Percentiles rank a stretch among this genome's conserved stretches.
Conservation (phyloP, 106 monocot genomes). For the Acorus calamus region DNA sequence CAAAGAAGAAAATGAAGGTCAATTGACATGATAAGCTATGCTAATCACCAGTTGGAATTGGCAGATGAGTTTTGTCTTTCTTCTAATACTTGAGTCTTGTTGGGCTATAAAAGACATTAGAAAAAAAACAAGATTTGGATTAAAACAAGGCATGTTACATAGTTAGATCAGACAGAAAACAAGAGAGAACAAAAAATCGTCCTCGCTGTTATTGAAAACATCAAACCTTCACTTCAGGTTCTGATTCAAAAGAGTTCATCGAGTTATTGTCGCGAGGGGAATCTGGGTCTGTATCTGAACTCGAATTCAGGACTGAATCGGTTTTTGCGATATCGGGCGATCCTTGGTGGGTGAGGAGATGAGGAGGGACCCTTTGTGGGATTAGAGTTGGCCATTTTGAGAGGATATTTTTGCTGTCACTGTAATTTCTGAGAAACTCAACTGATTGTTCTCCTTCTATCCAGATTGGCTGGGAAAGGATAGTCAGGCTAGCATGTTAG, state of each 20-base stretch:
- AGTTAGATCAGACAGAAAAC: background rate
- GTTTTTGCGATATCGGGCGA: background rate
- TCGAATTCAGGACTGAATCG: constrained; percentile 1
- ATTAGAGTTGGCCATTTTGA: constrained; percentile 8
- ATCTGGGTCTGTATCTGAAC: constrained; percentile 3
- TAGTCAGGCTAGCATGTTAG: background rate
- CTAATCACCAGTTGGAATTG: constrained; percentile 9
- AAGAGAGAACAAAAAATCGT: too few relatives aligned
- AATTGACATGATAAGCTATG: background rate
- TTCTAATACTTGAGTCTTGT: constrained; percentile 2
- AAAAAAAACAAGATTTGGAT: constrained; percentile 14
- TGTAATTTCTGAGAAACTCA: constrained; percentile 7
- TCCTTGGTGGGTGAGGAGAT: constrained; percentile 12
- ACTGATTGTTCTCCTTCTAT: constrained; percentile 17
- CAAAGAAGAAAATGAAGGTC: constrained; percentile 2
- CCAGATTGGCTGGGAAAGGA: constrained; percentile 39
- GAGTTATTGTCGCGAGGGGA: constrained; percentile 7
- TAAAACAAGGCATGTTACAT: constrained; percentile 3
- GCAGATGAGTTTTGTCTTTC: constrained; percentile 6
- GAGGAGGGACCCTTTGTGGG: constrained; percentile 26
- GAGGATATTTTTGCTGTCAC: constrained; percentile 2
- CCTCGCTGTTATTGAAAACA: background rate
- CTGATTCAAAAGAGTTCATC: constrained; percentile 20
- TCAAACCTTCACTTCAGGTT: constrained; percentile 19
- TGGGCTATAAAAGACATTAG: background rate